Conservation (phyloP, 202 grass and related monocot genomes). For the Schoenoplectus triqueter region DNA sequence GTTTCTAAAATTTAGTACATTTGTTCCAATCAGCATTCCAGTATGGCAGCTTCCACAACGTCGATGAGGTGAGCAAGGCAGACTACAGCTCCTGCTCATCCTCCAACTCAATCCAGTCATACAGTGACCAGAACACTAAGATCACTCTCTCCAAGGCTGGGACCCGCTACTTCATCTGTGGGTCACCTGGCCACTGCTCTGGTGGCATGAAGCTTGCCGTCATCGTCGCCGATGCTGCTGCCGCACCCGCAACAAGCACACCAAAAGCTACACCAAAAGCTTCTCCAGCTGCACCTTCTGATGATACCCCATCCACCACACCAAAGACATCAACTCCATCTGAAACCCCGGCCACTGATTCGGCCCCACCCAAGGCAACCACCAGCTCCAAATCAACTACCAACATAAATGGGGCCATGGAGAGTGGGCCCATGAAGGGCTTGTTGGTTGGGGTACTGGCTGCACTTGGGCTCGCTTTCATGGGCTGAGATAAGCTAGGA, state of each 20-base stretch:
- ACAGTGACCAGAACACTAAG: constrained; percentile 64
- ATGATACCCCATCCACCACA: constrained; percentile 35
- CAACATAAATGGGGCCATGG: constrained; percentile 34
- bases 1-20: neutral
- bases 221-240: constrained; percentile 36
- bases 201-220: constrained; percentile 72
- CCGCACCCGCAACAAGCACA: constrained; percentile 16
- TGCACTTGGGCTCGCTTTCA: constrained; percentile 36
- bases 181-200: constrained; percentile 56
- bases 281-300: neutral
- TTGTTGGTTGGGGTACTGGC: constrained; percentile 35
- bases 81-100: constrained; percentile 60
- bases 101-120: constrained; percentile 52
- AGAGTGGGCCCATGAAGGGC: constrained; percentile 22
- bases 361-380: neutral
- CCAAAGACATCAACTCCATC: constrained; percentile 8
- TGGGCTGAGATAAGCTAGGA: constrained; percentile 52
- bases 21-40: constrained; percentile 54
- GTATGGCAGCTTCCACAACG: constrained; percentile 51
- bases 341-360: constrained; percentile 4
- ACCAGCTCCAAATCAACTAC: constrained; percentile 20
- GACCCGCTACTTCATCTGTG: constrained; percentile 82
- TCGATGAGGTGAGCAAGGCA: constrained; percentile 54
- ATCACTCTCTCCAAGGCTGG: constrained; percentile 63
- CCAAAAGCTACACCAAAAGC: neutral